A percentile compares a stretch with the other conserved stretches of the same genome.
Conservation (phyloP, 768 basidiomycete species). For the Myochromella boudieri region DNA sequence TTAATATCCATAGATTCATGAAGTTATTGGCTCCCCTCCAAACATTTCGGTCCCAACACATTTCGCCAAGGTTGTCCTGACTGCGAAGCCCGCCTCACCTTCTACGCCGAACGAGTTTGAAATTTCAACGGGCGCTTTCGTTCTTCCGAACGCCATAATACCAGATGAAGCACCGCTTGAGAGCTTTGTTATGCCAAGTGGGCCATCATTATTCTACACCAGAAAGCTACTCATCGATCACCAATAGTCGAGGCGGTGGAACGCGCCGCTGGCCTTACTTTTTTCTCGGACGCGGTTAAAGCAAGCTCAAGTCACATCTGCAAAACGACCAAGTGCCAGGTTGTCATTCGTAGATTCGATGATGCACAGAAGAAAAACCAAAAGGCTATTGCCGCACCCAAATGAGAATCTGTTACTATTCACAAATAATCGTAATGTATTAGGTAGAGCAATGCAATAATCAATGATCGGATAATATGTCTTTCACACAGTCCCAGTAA, state of each 20-base stretch:
- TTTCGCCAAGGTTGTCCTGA: slow-evolving; percentile 93
- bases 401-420: slow-evolving; percentile 26
- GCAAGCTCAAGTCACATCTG: slow-evolving; percentile 80
- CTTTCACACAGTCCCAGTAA: slow-evolving; percentile 79
- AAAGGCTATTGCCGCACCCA: slow-evolving; percentile 54
- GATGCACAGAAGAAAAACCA: slow-evolving; percentile 75
- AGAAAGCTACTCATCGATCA: neutral
- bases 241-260: slow-evolving; percentile 87
- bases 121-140: slow-evolving; percentile 89
- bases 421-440: neutral
- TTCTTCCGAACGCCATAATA: slow-evolving; percentile 92
- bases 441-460: slow-evolving; percentile 11
- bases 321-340: slow-evolving; percentile 83
- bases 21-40: slow-evolving; percentile 92
- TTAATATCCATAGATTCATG: slow-evolving; percentile 61
- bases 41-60: slow-evolving; percentile 95
- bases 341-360: slow-evolving; percentile 88
- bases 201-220: slow-evolving; percentile 20
- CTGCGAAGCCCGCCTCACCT: slow-evolving; percentile 73
- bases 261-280: slow-evolving; percentile 78
- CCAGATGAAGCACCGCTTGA: slow-evolving; percentile 80
- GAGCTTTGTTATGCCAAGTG: slow-evolving; percentile 82
- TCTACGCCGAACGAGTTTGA: slow-evolving; percentile 70
- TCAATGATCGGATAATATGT: slow-evolving; percentile 75
- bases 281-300: slow-evolving; percentile 87